Evolutionary conservation across 495 filamentous ascomycete species (phyloP).

Genomic region (Recurvomyces mirabilis): DNA sequence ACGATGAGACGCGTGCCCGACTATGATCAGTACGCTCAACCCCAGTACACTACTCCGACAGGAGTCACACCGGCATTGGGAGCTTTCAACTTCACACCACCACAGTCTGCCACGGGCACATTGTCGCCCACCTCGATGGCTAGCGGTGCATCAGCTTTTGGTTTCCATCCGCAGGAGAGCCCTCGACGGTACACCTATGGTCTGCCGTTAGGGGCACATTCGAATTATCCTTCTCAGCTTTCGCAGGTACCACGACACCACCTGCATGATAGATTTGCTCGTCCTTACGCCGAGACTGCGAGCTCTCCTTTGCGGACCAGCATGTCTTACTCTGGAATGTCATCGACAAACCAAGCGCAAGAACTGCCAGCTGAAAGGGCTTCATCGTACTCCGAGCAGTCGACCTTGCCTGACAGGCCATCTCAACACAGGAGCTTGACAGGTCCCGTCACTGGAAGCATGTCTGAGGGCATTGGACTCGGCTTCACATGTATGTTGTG

Average conservation of each 20-base stretch:
- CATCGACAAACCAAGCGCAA: slow-evolving; percentile 1
- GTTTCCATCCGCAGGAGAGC: slow-evolving; percentile 19
- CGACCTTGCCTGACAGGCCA: slow-evolving; percentile 7
- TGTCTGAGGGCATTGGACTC: slow-evolving; percentile 26
- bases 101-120: slow-evolving; percentile 31
- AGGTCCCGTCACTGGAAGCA: not conserved
- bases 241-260: slow-evolving; percentile 28
- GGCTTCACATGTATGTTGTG: slow-evolving; percentile 30
- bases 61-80: slow-evolving; percentile 53
- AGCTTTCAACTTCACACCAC: slow-evolving; percentile 46
- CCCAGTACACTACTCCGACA: slow-evolving; percentile 47
- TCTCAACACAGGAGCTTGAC: slow-evolving; percentile 13
- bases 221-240: slow-evolving; percentile 17
- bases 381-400: slow-evolving; percentile 12
- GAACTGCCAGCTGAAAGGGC: slow-evolving; percentile 2
- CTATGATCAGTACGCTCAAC: slow-evolving; percentile 24
- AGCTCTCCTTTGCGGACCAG: slow-evolving; percentile 30
- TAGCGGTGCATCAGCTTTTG: slow-evolving; percentile 23
- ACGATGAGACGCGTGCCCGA: slow-evolving; percentile 42
- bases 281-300: slow-evolving; percentile 17
- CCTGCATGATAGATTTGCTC: slow-evolving; percentile 26
- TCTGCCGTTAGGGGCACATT: slow-evolving; percentile 17
- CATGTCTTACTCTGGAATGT: slow-evolving; percentile 28
- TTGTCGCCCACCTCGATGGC: slow-evolving; percentile 27
- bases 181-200: slow-evolving; percentile 25